phyloP scores from a whole-genome alignment of 495 filamentous ascomycete species.

The Lindgomyces ingoldianus region DNA sequence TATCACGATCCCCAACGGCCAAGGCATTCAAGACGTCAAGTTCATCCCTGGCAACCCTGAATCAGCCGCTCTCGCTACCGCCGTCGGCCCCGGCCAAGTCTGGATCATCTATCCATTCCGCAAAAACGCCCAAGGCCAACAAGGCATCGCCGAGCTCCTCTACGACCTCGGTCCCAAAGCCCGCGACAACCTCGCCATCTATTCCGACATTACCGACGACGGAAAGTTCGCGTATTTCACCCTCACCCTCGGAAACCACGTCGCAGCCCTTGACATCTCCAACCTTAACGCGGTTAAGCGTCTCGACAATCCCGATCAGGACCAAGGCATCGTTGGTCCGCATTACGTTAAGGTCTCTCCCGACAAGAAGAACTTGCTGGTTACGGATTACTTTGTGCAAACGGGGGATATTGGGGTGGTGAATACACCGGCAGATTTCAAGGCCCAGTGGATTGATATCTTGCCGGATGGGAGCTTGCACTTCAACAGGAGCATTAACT shows the following conservation, averaged over 20 bases:
- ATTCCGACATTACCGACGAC: constrained; percentile 62
- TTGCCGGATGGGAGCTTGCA: constrained; percentile 54
- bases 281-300: constrained; percentile 61
- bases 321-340: constrained; percentile 61
- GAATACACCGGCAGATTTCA: constrained; percentile 65
- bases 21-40: constrained; percentile 66
- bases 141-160: constrained; percentile 58
- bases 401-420: constrained; percentile 62
- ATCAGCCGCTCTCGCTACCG: constrained; percentile 60
- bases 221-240: constrained; percentile 62
- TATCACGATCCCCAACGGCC: constrained; percentile 62
- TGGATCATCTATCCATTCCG: constrained; percentile 68
- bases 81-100: constrained; percentile 62
- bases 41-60: constrained; percentile 65
- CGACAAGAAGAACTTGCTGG: constrained; percentile 63
- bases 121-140: constrained; percentile 54
- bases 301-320: constrained; percentile 60
- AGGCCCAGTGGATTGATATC: constrained; percentile 63
- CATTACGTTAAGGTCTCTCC: constrained; percentile 67
- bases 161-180: constrained; percentile 61
- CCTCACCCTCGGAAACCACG: constrained; percentile 63
- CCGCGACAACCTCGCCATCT: constrained; percentile 60
- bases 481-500: constrained; percentile 63
- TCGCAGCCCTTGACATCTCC: constrained; percentile 64
- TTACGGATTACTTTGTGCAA: constrained; percentile 68